Conservation (phyloP, 2,329 filamentous ascomycete genomes). For the Fusarium anthophilum region DNA sequence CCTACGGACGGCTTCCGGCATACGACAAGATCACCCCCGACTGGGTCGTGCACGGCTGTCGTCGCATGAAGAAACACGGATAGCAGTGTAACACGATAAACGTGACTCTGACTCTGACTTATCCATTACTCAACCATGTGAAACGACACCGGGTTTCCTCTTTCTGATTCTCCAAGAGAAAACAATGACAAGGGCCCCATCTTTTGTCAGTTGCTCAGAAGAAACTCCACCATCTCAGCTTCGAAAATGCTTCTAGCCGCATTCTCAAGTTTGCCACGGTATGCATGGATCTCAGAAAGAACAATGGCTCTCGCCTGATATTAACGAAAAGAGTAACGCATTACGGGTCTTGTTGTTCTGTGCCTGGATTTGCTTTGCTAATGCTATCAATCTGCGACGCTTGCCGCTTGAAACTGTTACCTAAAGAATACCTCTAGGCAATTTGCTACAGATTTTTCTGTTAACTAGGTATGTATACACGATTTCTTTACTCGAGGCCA, state of each 20-base stretch:
- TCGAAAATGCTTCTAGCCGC: slow-evolving; percentile 37
- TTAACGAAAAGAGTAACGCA: slow-evolving; percentile 24
- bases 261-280: slow-evolving; percentile 33
- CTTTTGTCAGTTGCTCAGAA: slow-evolving; percentile 1
- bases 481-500: neutral
- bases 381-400: slow-evolving; percentile 31
- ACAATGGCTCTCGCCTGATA: slow-evolving; percentile 26
- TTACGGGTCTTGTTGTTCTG: slow-evolving; percentile 23
- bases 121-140: slow-evolving; percentile 29
- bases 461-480: neutral
- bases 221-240: slow-evolving; percentile 21
- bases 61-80: slow-evolving; percentile 22
- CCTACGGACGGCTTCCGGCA: neutral
- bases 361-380: slow-evolving; percentile 28
- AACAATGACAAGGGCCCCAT: slow-evolving; percentile 21
- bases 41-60: slow-evolving; percentile 30
- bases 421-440: slow-evolving; percentile 12
- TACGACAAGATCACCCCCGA: slow-evolving; percentile 16
- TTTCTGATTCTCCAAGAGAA: slow-evolving; percentile 20
- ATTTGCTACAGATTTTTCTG: neutral
- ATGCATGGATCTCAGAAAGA: slow-evolving; percentile 28
- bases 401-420: slow-evolving; percentile 28
- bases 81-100: slow-evolving; percentile 8
- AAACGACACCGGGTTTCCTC: slow-evolving; percentile 25
- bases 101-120: slow-evolving; percentile 13